These are phyloP conservation scores for Baorangia bicolor DNA, from an alignment of 768 basidiomycete genomes.

Conservation along the genomic window DNA sequence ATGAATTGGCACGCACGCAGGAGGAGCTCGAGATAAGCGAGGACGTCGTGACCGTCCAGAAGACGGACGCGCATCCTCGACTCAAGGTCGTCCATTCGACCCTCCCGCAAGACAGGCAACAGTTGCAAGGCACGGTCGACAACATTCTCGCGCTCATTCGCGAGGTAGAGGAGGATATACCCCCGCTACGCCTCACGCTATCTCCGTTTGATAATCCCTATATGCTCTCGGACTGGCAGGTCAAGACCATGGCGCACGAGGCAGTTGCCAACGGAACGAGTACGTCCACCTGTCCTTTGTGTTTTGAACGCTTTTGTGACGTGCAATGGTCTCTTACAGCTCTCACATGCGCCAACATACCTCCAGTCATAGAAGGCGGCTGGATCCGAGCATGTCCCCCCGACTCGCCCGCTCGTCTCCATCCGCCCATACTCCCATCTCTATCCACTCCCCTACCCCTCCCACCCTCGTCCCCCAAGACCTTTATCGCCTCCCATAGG, in stretches of 20 bases:
- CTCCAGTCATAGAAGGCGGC: slow-evolving; percentile 27
- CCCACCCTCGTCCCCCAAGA: slow-evolving; percentile 5
- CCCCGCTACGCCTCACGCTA: slow-evolving; percentile 32
- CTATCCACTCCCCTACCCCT: neutral
- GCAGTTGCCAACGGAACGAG: slow-evolving; percentile 31
- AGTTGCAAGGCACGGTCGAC: neutral
- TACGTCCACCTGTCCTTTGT: slow-evolving; percentile 9
- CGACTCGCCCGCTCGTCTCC: slow-evolving; percentile 26
- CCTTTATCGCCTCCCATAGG: slow-evolving; percentile 38
- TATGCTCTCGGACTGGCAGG: slow-evolving; percentile 27
- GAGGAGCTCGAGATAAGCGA: slow-evolving; percentile 18
- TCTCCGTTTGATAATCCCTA: slow-evolving; percentile 31
- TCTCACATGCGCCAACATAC: slow-evolving; percentile 32
- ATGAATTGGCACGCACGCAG: slow-evolving; percentile 20
- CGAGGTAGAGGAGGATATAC: slow-evolving; percentile 30
- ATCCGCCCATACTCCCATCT: slow-evolving; percentile 31
- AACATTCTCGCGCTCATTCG: slow-evolving; percentile 25
- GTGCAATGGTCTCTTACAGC: slow-evolving; percentile 16
- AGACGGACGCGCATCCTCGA: slow-evolving; percentile 3
- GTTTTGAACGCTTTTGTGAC: neutral
- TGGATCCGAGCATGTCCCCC: slow-evolving; percentile 25
- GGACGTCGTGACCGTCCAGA: slow-evolving; percentile 25
- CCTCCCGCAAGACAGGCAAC: neutral
- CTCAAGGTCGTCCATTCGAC: slow-evolving; percentile 18
- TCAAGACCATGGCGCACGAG: slow-evolving; percentile 20